Base-by-base conservation (phyloP, 75 land plant genomes). In the Sequoiadendron giganteum region DNA sequence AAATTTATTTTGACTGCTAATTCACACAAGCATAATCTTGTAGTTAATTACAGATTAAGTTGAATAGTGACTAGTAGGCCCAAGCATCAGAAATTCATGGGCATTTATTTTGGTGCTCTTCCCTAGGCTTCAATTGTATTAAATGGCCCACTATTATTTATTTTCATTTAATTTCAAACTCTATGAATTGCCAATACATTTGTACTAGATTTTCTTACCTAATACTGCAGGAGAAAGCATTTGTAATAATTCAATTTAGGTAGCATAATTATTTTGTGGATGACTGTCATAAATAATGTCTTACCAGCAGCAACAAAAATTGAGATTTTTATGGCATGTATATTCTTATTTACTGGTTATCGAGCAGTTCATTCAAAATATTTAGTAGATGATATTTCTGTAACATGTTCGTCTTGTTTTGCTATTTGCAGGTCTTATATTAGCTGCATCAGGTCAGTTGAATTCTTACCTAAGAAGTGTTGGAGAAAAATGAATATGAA, bases 371-470 rank as follows among this genome's bases (percentile, higher is more conserved):
- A 42, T 47, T 82, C 19, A 7, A 1, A 78, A 81, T 81, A 7
- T 81, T 42, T 81, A 78, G 43, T 81, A n/a, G 49, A 81, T 78
- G 39, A 40, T 79, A 25, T 39, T 79, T 79, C 48, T 79, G 45
- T 79, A 79, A 79, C 40, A 19, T 42, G 3, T 18, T 79, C 5
- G 25, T 10, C 25, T 18, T 2, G 3, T 73, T 34, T 43, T 39
- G 45, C 8, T 45, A 28, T 25, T 81, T 81, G 83, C 83, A 81
- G 83, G 83, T 45, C 83, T 81, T 45, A 81, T 81, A 81, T 81
- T 43, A 81, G 83, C 83, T 81, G 83, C 83, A 45, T 81, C 83
- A 25, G 83, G 83, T 45, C 83, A 81, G n/a, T 81, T 81, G 47
- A n/a, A 43, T 43, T 2, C 49, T 38, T 25, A 81, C 83, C 49